Evolutionary conservation across 495 filamentous ascomycete species (phyloP), one percentile per base, ranked within the genome.

Genomic region (Bathelium albidoporum): DNA sequence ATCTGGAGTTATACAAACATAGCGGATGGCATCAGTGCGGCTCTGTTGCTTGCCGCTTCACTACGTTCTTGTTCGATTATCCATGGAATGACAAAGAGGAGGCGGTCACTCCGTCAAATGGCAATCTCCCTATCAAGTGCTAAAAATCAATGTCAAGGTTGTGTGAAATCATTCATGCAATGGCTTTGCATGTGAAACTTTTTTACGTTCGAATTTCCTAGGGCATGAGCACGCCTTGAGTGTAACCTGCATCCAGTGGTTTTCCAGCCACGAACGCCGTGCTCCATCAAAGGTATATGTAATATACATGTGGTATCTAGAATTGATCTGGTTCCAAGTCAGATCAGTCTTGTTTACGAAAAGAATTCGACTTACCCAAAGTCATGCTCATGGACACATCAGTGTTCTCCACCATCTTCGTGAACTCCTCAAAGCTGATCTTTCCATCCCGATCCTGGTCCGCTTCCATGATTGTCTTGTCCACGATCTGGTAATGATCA

Each of bases 381-480:
- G 91, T 97, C 94, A 98, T 96, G 76, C 92, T 97, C 87, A 96
- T 87, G 72, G 87, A 92, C 62, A 98, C 86, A 76, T 98, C 94
- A 32, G 94, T 98, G 73, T 88, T 95, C 81, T 97, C 92, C 58
- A 98, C 95, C 95, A 98, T 97, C 77, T 92, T 89, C 59, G 84
- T 90, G 77, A 99, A 99, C 81, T 99, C 94, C 79, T 97, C 91
- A 70, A 99, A 99, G 79, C 89, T 95, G 79, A 99, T 97, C 81
- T 95, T 95, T 67, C 94, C 94, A 77, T 99, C 94, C 45, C 84
- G 82, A 75, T 99, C 95, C 70, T 89, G 83, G 75, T 99, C 94
- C 52, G 94, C 95, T 79, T 99, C 94, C 94, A 97, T 97, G 72
- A 99, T 99, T 60, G 94, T 99, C 84, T 99, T 99, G 78, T 99